phyloP scores from a whole-genome alignment of 2,329 filamentous ascomycete genomes.

The Penicillium sp. region DNA sequence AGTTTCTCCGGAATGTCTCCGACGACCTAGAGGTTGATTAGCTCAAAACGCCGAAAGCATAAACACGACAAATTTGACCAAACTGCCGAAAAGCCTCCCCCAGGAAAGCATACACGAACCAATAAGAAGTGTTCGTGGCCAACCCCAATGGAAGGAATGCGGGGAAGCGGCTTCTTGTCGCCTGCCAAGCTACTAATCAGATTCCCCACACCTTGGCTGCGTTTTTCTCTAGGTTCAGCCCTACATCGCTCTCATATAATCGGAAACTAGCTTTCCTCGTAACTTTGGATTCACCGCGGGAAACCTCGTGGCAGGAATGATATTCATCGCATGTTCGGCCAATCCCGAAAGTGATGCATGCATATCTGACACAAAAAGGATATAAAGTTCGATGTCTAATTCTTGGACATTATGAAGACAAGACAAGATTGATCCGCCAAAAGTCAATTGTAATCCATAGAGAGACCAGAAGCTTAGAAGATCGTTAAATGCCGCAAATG shows the following conservation, averaged over 20 bases:
- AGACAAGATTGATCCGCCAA: background rate
- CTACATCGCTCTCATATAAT: background rate
- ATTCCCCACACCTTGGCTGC: constrained; percentile 1
- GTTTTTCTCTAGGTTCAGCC: background rate
- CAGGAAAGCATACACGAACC: background rate
- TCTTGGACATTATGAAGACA: background rate
- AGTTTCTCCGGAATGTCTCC: background rate
- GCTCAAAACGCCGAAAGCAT: background rate
- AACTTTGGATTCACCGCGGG: constrained; percentile 1
- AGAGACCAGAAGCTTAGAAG: no score
- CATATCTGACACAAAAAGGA: background rate
- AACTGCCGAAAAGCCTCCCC: no score
- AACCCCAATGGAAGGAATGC: background rate
- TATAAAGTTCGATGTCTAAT: background rate
- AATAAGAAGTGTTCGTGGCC: background rate
- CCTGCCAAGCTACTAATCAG: background rate
- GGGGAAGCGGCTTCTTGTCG: background rate
- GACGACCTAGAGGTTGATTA: background rate
- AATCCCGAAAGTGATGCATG: background rate
- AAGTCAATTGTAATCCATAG: background rate
- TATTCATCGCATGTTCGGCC: background rate
- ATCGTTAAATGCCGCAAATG: no score
- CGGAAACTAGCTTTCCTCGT: background rate
- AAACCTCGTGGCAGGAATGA: background rate
- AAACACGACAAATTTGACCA: no score